These are phyloP conservation scores for Metarhizium sp. DNA, from an alignment of 2,329 filamentous ascomycete species.

Conservation along the genomic window DNA sequence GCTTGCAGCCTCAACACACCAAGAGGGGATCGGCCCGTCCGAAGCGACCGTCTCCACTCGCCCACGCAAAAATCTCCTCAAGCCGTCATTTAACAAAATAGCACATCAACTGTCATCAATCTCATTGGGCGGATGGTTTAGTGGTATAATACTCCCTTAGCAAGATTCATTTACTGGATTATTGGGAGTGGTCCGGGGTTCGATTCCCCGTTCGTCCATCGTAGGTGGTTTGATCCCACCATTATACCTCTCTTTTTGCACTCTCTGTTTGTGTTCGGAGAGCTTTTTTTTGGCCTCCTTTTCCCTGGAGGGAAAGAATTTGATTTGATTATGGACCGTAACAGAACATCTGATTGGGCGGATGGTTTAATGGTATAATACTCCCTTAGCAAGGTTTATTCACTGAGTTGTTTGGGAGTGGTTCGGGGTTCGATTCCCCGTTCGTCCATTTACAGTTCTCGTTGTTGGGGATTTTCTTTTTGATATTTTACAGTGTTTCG, in stretches of 20 bases:
- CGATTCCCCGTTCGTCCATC: slow-evolving; percentile 15
- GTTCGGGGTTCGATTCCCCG: slow-evolving; percentile 16
- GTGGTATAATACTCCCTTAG: slow-evolving; percentile 16
- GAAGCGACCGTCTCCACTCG: too few species aligned
- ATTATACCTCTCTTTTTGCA: background rate
- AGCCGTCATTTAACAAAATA: too few species aligned
- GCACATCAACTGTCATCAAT: background rate
- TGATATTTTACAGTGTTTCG: background rate
- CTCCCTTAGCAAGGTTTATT: slow-evolving; percentile 10
- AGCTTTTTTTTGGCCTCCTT: background rate
- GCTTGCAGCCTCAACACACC: background rate
- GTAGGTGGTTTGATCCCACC: background rate
- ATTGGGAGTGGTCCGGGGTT: slow-evolving; percentile 14
- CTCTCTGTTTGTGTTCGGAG: background rate
- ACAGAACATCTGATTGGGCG: slow-evolving; percentile 3
- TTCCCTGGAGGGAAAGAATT: background rate
- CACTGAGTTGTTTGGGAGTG: slow-evolving; percentile 3
- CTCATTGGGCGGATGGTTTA: slow-evolving; percentile 14
- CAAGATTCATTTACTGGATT: background rate
- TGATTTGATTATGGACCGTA: background rate
- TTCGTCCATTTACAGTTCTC: slow-evolving; percentile 7
- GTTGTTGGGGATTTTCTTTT: background rate
- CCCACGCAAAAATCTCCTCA: too few species aligned
- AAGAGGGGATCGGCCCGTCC: too few species aligned
- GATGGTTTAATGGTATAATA: slow-evolving; percentile 17